A percentile compares a stretch with the other conserved stretches of the same genome.
These are phyloP conservation scores for Backusella morwellensis DNA, from an alignment of 192 early-diverging fungal genomes.

Conservation along the genomic window DNA sequence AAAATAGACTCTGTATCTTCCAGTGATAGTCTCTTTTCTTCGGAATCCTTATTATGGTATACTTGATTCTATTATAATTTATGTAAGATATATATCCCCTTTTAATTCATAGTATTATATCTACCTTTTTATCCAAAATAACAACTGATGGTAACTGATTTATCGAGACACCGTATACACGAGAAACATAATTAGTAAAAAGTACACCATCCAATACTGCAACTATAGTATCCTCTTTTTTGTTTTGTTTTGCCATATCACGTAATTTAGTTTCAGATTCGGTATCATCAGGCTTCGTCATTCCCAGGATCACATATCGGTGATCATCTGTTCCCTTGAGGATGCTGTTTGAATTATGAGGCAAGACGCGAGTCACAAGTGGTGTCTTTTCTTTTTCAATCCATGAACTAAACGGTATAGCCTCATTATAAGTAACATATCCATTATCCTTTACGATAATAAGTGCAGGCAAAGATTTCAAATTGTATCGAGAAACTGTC, in stretches of 20 bases:
- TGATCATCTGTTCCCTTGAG: conserved; percentile 55
- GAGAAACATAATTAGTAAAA: conserved; percentile 58
- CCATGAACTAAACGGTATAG: conserved; percentile 51
- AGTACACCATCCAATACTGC: conserved; percentile 60
- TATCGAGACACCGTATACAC: conserved; percentile 43
- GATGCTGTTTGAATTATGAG: conserved; percentile 66
- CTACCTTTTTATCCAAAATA: conserved; percentile 23
- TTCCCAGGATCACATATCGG: conserved; percentile 57
- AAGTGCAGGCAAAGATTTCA: conserved; percentile 43
- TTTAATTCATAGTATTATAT: neutral
- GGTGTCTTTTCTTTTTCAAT: conserved; percentile 64
- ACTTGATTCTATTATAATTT: neutral
- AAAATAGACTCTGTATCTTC: neutral
- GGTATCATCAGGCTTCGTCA: conserved; percentile 52
- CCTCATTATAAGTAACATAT: neutral
- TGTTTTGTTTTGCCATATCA: conserved; percentile 35
- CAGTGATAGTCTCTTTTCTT: neutral
- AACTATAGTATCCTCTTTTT: conserved; percentile 46
- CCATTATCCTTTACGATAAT: conserved; percentile 63
- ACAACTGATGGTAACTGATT: conserved; percentile 19
- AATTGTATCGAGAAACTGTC: conserved; percentile 14
- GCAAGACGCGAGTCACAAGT: conserved; percentile 60
- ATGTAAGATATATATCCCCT: too few species aligned
- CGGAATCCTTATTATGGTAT: neutral
- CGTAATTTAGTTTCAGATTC: conserved; percentile 12